A percentile compares a stretch with the other conserved stretches of the same genome.
Conservation (phyloP, 768 basidiomycete species). For the Mrakia blollopis region DNA sequence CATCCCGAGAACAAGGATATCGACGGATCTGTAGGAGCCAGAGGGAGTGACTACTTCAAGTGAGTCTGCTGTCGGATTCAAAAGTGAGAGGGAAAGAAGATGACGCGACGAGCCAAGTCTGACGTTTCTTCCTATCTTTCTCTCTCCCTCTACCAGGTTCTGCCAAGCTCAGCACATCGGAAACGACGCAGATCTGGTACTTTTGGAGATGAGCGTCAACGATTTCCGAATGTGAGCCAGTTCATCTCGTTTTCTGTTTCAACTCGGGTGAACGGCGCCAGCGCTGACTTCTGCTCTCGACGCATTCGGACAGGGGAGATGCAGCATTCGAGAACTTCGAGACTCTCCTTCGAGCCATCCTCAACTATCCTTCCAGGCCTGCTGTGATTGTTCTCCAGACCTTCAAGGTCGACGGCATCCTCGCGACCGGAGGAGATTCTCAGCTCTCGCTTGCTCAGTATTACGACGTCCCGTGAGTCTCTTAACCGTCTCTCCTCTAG, state of each 20-base stretch:
- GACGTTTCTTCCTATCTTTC: no score
- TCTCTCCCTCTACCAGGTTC: no score
- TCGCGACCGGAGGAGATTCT: slow-evolving; percentile 18
- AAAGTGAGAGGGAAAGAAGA: neutral
- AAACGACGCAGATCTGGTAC: neutral
- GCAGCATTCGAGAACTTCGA: slow-evolving; percentile 18
- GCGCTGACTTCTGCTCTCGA: no score
- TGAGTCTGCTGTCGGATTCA: neutral
- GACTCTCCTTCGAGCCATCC: neutral
- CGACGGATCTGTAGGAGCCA: neutral
- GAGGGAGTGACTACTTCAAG: slow-evolving; percentile 19
- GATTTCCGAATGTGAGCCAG: neutral
- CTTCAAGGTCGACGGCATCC: slow-evolving; percentile 17
- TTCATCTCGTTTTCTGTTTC: neutral
- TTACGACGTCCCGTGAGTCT: slow-evolving; percentile 6
- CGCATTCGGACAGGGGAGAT: neutral
- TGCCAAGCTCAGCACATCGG: slow-evolving; percentile 1
- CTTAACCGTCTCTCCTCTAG: neutral
- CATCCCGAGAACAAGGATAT: neutral
- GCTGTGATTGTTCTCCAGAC: slow-evolving; percentile 8
- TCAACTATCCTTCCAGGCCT: neutral
- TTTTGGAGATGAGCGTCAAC: slow-evolving; percentile 8
- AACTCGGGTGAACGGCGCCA: neutral
- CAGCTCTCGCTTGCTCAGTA: slow-evolving; percentile 1
- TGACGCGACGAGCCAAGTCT: neutral